A percentile compares a stretch with the other conserved stretches of the same genome.
These are phyloP conservation scores for Hortaea werneckii DNA, from an alignment of 2,329 filamentous ascomycete species.

Conservation along the genomic window DNA sequence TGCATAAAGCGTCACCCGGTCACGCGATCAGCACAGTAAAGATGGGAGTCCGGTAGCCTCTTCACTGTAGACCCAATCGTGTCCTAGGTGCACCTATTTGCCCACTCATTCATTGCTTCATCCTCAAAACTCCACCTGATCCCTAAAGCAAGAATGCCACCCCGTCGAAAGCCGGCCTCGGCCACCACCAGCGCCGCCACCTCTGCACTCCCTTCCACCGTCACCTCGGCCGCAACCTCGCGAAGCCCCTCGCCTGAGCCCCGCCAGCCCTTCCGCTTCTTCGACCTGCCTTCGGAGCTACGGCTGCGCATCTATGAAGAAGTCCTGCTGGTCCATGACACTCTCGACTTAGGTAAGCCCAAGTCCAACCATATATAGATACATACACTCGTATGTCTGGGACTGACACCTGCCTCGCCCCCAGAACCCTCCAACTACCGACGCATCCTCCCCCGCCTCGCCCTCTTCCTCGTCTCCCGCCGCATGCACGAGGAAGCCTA, in stretches of 20 bases:
- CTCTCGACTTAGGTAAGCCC: constrained; percentile 48
- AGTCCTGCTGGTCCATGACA: constrained; percentile 46
- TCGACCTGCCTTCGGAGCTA: constrained; percentile 59
- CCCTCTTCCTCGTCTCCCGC: constrained; percentile 51
- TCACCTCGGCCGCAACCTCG: constrained; percentile 14
- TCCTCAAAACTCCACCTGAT: constrained; percentile 4
- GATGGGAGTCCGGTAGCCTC: too few species aligned
- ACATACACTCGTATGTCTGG: not conserved
- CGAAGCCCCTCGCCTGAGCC: constrained; percentile 14
- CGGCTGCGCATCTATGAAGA: constrained; percentile 59
- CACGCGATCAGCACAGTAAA: constrained; percentile 18
- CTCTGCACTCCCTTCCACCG: constrained; percentile 9
- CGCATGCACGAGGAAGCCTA: constrained; percentile 54
- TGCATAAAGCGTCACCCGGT: constrained; percentile 26
- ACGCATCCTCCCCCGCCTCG: constrained; percentile 46
- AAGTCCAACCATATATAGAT: not conserved
- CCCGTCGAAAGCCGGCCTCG: not conserved
- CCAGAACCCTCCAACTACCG: constrained; percentile 55
- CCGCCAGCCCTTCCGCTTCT: constrained; percentile 48
- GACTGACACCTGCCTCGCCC: not conserved
- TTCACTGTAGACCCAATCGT: too few species aligned
- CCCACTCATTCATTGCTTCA: not conserved
- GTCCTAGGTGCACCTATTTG: not conserved
- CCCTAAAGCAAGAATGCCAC: not conserved
- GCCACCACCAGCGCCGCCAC: not conserved